phyloP scores from a whole-genome alignment of 768 basidiomycete species.

The Lactifluus pinguis region DNA sequence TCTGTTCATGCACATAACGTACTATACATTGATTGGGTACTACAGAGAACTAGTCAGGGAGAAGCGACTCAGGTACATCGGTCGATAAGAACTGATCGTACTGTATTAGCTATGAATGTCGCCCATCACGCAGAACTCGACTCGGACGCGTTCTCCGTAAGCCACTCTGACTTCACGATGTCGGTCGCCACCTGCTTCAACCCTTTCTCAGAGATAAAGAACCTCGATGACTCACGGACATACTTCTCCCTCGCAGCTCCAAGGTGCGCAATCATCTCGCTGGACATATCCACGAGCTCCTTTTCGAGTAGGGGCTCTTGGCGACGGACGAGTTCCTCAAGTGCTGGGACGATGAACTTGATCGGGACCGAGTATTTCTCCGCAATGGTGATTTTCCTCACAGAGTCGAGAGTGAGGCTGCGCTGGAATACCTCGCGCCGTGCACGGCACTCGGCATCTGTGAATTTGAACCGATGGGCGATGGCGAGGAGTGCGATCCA shows the following conservation, averaged over 20 bases:
- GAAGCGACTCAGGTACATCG: no score
- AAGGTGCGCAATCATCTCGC: neutral
- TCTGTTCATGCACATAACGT: neutral
- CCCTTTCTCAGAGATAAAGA: neutral
- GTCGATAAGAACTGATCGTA: no score
- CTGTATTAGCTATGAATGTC: neutral
- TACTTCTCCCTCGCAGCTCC: neutral
- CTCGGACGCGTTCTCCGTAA: neutral
- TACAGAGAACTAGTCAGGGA: neutral
- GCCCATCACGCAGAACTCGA: neutral
- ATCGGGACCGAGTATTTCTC: neutral
- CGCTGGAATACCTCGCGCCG: constrained; percentile 1
- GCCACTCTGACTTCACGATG: neutral
- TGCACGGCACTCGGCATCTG: constrained; percentile 3
- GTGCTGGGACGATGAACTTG: neutral
- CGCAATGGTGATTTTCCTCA: neutral
- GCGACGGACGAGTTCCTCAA: neutral
- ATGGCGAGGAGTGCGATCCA: constrained; percentile 3
- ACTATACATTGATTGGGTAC: neutral
- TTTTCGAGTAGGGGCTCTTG: neutral
- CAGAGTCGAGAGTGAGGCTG: neutral
- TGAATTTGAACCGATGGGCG: constrained; percentile 1
- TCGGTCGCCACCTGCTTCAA: neutral
- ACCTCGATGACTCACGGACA: neutral
- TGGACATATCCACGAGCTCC: neutral